Base-by-base conservation (phyloP, 805 yeast species). In the Zygoascus ofunaensis region DNA sequence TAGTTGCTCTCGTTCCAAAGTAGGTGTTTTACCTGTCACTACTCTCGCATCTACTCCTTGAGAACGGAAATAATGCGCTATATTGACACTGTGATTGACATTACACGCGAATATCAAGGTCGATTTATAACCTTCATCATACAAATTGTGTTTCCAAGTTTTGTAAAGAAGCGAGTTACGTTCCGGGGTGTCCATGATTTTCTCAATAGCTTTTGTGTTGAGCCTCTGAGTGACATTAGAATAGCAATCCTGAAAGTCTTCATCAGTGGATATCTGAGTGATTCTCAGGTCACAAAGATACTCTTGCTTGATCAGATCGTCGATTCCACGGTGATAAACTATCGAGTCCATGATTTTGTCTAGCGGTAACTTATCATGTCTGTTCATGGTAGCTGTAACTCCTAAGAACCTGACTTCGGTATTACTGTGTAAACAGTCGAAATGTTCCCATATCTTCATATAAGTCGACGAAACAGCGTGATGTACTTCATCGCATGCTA, bases 401-500 rank as follows among this genome's bases (percentile, higher is more conserved):
- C 97, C 97, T 14, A 86, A 67, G 0, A 86, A 75, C 1, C 77
- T 73, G 1, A 80, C 68, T 0, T 63, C 62, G 45, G 76, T 65
- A 0, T 65, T 58, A 0, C 64, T 51, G 1, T 56, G 54, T 28
- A 55, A 50, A 5, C 80, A 80, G 0, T 67, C 66, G 54, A 89
- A 86, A 55, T 84, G 70, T 3, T 67, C 59, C 42, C 86, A 58
- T 1, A 87, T 69, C 24, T 70, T 68, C 15, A 63, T 37, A 66
- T 89, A 90, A 1, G 87, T 70, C 14, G 60, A 57, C 0, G 95
- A 87, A 1, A 84, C 82, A 0, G 94, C 80, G 61, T 89, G 97
- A 57, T 89, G 97, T 34, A 95, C 94, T 59, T 89, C 97, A 62
- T 89, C 97, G 2, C 89, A 69, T 18, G 89, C 77, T 15, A 90